Evolutionary conservation across 2,329 filamentous ascomycete species (phyloP), one percentile per base, ranked within the genome.

Genomic region (Calonectria crousiana): DNA sequence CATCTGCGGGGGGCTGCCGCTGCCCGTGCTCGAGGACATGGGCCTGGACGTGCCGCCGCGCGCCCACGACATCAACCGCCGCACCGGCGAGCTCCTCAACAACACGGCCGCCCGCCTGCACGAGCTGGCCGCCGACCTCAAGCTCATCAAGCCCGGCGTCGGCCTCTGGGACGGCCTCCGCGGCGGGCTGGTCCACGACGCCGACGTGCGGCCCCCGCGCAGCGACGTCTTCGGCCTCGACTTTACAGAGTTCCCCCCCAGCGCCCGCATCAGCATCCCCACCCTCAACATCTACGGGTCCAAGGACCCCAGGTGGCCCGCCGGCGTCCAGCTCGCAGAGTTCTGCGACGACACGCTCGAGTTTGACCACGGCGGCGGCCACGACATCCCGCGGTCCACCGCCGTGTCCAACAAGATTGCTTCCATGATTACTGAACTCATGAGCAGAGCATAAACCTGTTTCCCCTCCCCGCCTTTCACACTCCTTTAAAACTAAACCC

Each of bases 311-410:
- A 49, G 67, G 3, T 69, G 67, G 67, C 67, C 67, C 8, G 67
- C 67, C 4, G 67, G 67, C n/a, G 56, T 69, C 10, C 67, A 69
- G 38, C 41, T 69, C 28, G 67, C 67, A 0, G 67, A 69, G 26
- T 69, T 69, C 18, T 69, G 67, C 30, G 67, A 69, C 1, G 67
- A 69, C 6, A 47, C 52, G 10, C 11, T 69, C 30, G 67, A 69
- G 53, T 69, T 36, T 36, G 67, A 69, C n/a, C 67, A 69, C 16
- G 67, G 67, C 14, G 67, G 67, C 32, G 67, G 67, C 38, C 67
- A 69, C 36, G 67, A 69, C 28, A 69, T 69, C 28, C 67, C 67
- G 28, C 20, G 67, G 9, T 49, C 67, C 3, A 62, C 67, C 0
- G 4, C 47, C 20, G 67, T 69, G 10, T 69, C 67, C 14, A 62